A percentile compares a stretch with the other conserved stretches of the same genome.
These are phyloP conservation scores for Fusarium sp. DNA, from an alignment of 2,329 filamentous ascomycete genomes.

Conservation along the genomic window DNA sequence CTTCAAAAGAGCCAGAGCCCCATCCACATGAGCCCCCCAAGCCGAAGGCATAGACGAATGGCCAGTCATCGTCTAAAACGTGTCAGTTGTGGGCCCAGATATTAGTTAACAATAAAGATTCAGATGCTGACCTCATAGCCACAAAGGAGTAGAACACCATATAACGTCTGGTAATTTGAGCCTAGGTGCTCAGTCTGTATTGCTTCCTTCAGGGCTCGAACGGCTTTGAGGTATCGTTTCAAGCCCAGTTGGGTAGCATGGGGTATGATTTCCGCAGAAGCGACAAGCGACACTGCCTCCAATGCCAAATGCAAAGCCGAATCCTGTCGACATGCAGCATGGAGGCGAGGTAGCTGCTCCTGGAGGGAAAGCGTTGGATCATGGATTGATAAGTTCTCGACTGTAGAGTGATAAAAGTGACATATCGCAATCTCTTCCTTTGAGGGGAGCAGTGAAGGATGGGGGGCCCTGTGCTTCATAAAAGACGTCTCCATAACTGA, in stretches of 20 bases:
- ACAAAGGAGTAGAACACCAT: background rate
- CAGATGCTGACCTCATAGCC: background rate
- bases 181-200: background rate
- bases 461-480: background rate
- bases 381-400: background rate
- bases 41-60: background rate
- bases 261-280: background rate
- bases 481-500: background rate
- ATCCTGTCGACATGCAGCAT: background rate
- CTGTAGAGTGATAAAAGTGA: background rate
- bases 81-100: background rate
- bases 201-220: background rate
- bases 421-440: background rate
- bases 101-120: background rate
- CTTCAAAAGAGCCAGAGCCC: background rate
- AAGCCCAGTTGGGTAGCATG: background rate
- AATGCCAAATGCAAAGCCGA: background rate
- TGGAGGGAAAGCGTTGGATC: background rate
- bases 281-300: background rate
- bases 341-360: background rate
- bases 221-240: background rate
- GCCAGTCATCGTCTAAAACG: background rate
- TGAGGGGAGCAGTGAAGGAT: background rate
- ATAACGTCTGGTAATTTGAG: background rate
- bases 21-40: background rate